These are phyloP conservation scores for Mucor velutinosus DNA, from an alignment of 371 early-diverging fungal species.

Conservation along the genomic window DNA sequence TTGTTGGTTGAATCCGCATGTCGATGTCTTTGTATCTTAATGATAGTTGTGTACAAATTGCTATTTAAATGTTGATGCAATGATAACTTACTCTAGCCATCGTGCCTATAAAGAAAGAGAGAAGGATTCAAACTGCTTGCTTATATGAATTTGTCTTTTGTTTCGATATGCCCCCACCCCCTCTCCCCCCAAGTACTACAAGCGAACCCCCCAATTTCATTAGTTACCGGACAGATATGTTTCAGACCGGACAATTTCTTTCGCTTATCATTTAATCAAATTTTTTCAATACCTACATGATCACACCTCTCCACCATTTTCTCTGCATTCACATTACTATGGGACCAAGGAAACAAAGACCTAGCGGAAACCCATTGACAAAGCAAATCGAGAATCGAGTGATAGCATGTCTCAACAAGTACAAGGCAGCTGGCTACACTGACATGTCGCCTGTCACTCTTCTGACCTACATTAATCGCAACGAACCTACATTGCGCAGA, in stretches of 20 bases:
- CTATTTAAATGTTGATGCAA: neutral
- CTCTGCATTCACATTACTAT: neutral
- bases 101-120: slow-evolving; percentile 36
- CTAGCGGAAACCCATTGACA: slow-evolving; percentile 22
- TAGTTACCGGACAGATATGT: neutral
- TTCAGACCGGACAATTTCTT: slow-evolving; percentile 16
- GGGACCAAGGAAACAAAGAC: slow-evolving; percentile 9
- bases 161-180: neutral
- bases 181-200: neutral
- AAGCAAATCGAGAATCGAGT: slow-evolving; percentile 35
- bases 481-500: slow-evolving; percentile 50
- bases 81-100: slow-evolving; percentile 39
- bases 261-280: neutral
- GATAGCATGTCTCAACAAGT: slow-evolving; percentile 27
- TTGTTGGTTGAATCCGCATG: neutral
- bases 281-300: slow-evolving; percentile 7
- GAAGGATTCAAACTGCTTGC: slow-evolving; percentile 22
- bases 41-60: neutral
- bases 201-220: neutral
- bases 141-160: slow-evolving; percentile 4
- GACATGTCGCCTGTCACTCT: slow-evolving; percentile 33
- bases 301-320: neutral
- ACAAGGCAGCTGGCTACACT: slow-evolving; percentile 35
- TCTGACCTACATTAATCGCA: slow-evolving; percentile 50
- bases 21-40: neutral